phyloP scores from a whole-genome alignment of 2,329 filamentous ascomycete genomes.

The Didymella pomorum region DNA sequence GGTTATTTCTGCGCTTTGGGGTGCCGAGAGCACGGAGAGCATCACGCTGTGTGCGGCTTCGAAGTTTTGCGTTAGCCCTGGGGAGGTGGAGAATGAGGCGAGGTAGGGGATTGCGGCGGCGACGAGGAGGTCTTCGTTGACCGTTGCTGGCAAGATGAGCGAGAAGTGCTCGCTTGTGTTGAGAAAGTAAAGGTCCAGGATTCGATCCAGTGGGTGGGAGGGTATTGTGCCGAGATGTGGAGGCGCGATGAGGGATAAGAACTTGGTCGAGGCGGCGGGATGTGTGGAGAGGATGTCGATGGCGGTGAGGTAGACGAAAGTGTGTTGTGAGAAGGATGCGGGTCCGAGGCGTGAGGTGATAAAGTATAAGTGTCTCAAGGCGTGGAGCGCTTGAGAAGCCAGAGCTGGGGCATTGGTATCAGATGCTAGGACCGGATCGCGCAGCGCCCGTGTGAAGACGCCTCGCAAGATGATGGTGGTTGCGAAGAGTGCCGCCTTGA shows the following conservation, averaged over 20 bases:
- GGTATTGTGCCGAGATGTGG: slow-evolving; percentile 65
- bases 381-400: slow-evolving; percentile 74
- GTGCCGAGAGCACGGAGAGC: slow-evolving; percentile 80
- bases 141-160: slow-evolving; percentile 69
- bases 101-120: slow-evolving; percentile 79
- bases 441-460: slow-evolving; percentile 70
- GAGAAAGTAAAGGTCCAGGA: slow-evolving; percentile 86
- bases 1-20: slow-evolving; percentile 75
- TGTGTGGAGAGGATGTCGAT: slow-evolving; percentile 83
- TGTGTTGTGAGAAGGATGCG: slow-evolving; percentile 81
- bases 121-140: slow-evolving; percentile 76
- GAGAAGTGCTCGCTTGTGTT: slow-evolving; percentile 87
- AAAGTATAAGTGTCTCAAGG: slow-evolving; percentile 81
- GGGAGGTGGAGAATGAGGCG: slow-evolving; percentile 61
- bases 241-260: slow-evolving; percentile 71
- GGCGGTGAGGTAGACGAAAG: slow-evolving; percentile 81
- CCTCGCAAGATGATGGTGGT: slow-evolving; percentile 78
- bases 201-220: slow-evolving; percentile 71
- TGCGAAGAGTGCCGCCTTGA: slow-evolving; percentile 79
- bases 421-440: slow-evolving; percentile 63
- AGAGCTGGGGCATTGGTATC: slow-evolving; percentile 69
- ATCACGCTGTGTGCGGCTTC: slow-evolving; percentile 87
- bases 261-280: slow-evolving; percentile 68
- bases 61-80: slow-evolving; percentile 73
- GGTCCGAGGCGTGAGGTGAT: slow-evolving; percentile 78